Evolutionary conservation across 2,329 filamentous ascomycete species (phyloP).

Genomic region (Alternaria sp.): DNA sequence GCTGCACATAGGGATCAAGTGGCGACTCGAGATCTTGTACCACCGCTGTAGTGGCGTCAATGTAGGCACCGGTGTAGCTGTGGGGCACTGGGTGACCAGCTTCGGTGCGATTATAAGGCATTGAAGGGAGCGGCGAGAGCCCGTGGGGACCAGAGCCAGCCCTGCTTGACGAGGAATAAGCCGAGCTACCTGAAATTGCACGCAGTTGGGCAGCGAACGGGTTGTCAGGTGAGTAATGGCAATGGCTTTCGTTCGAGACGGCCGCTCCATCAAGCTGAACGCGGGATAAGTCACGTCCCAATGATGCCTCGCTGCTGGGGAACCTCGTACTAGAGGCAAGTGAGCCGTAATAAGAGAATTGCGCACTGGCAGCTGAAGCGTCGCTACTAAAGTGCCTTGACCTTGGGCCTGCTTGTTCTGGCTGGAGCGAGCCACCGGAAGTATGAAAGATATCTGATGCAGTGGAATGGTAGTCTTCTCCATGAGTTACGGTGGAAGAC

Average conservation of each 20-base stretch:
- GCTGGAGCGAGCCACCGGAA: not conserved
- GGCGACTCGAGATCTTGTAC: constrained; percentile 32
- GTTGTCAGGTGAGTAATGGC: not conserved
- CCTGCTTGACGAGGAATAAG: constrained; percentile 5
- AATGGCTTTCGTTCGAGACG: constrained; percentile 12
- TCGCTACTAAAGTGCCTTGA: constrained; percentile 29
- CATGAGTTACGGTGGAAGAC: not conserved
- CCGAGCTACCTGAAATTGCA: constrained; percentile 7
- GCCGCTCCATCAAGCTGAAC: constrained; percentile 33
- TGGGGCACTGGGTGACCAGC: constrained; percentile 2
- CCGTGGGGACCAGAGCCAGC: not conserved
- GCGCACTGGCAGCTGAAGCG: constrained; percentile 33
- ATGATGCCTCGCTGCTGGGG: constrained; percentile 29
- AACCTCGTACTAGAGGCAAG: constrained; percentile 31
- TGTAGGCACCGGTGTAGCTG: not conserved
- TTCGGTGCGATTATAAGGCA: constrained; percentile 28
- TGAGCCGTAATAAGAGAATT: constrained; percentile 42
- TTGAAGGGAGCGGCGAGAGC: constrained; percentile 25
- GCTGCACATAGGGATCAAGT: constrained; percentile 31
- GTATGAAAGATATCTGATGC: not conserved
- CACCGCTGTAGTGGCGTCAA: constrained; percentile 29
- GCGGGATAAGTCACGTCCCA: constrained; percentile 11
- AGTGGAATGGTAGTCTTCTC: not conserved
- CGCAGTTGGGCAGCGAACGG: not conserved
- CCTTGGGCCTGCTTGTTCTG: not conserved